A percentile compares a stretch with the other conserved stretches of the same genome.
Evolutionary conservation across 345 rosid species (phyloP).

Genomic region (Salix udensis): DNA sequence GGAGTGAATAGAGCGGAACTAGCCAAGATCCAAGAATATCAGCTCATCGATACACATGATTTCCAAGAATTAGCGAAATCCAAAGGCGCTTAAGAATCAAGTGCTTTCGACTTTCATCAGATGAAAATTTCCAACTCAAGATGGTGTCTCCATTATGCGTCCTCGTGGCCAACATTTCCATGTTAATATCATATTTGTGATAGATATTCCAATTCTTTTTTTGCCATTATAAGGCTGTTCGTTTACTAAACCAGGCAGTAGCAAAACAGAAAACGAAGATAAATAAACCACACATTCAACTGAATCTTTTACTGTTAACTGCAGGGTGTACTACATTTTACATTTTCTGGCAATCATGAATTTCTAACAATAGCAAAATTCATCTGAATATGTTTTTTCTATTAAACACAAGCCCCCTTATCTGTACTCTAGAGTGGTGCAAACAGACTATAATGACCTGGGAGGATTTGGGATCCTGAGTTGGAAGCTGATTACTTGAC

Average conservation of each 20-base stretch:
- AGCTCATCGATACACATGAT: not conserved
- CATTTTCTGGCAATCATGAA: no score
- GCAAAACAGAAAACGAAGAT: not conserved
- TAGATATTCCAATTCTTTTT: not conserved
- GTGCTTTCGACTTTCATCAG: no score
- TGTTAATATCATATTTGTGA: no score
- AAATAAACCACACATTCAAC: not conserved
- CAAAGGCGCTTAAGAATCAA: not conserved
- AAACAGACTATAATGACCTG: not conserved
- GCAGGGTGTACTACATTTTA: not conserved
- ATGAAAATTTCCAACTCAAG: no score
- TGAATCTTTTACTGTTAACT: not conserved
- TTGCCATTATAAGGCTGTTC: not conserved
- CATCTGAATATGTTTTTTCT: not conserved
- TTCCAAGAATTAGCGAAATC: not conserved
- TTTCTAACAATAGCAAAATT: not conserved
- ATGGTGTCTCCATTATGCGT: no score
- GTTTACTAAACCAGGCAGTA: not conserved
- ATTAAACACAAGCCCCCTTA: constrained; percentile 29
- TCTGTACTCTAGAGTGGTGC: not conserved
- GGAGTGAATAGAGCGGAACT: no score
- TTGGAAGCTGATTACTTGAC: not conserved
- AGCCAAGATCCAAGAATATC: not conserved
- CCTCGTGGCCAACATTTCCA: no score
- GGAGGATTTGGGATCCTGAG: not conserved